Evolutionary conservation across 2,329 filamentous ascomycete genomes (phyloP), one percentile per base, ranked within the genome.

Genomic region (Phaeosphaeria sp.): DNA sequence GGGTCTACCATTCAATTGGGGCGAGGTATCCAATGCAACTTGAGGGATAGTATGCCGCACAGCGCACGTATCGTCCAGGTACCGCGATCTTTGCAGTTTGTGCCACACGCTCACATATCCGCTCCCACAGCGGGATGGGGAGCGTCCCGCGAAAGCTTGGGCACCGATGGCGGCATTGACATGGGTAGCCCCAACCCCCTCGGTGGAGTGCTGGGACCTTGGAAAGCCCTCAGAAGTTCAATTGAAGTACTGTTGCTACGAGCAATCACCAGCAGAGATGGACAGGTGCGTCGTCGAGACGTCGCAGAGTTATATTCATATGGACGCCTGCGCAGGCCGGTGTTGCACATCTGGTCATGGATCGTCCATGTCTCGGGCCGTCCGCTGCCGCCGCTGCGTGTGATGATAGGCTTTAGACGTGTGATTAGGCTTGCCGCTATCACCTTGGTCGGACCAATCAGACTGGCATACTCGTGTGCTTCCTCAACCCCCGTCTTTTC

Each of bases 1-100:
- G 71, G 71, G 63, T 68, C 56, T 54, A 59, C 71, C 69, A 55
- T 57, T 68, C 59, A 54, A 58, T 63, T 62, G 71, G 69, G 58
- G 59, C 18, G 18, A 51, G 30, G 30, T 36, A 36, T 36, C 30
- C 30, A 36, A 36, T 36, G 30, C 11, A 36, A 36, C 30, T 36
- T 36, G 30, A 11, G 30, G 30, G 13, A 15, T 36, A 3, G 30
- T 27, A 36, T 11, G 59, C 64, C 63, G 54, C 54, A 59, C 62
- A 60, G 59, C 52, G 61, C 59, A 59, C 48, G 54, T 48, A 65
- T 65, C 60, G 64, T 56, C 59, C 62, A 67, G 59, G 62, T 55
- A 63, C 54, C 58, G 62, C 60, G 63, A 66, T 66, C 54, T 52
- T 53, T 36, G 30, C 30, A 36, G 7, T 46, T 54, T 48, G 69